Evolutionary conservation across 2,329 filamentous ascomycete genomes (phyloP).

Genomic region (Emmonsia crescens): DNA sequence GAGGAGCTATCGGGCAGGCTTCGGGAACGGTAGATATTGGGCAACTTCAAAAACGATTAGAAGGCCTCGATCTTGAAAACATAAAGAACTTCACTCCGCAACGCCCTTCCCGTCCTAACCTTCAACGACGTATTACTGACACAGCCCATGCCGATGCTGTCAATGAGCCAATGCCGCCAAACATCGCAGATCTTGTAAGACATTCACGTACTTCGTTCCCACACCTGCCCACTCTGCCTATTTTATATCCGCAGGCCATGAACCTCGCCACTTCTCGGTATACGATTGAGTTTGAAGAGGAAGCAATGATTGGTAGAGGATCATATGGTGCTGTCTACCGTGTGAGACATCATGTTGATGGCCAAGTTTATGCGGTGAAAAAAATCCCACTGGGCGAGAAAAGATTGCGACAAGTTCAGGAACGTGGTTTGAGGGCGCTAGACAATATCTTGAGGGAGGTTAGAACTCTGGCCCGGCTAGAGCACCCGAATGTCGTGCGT

Average conservation of each 20-base stretch:
- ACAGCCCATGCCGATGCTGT: conserved; percentile 5
- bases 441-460: conserved; percentile 51
- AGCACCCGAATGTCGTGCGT: conserved; percentile 56
- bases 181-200: conserved; percentile 11
- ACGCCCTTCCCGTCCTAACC: neutral
- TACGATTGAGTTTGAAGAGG: conserved; percentile 41
- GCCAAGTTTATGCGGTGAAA: conserved; percentile 54
- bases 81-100: neutral
- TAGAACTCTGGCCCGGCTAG: conserved; percentile 49
- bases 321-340: conserved; percentile 56
- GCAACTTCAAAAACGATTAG: neutral
- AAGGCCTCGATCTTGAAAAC: neutral
- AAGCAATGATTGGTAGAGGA: conserved; percentile 50
- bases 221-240: conserved; percentile 9
- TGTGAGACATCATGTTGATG: conserved; percentile 51
- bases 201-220: conserved; percentile 14
- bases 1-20: conserved; percentile 16
- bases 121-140: conserved; percentile 11
- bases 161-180: conserved; percentile 2
- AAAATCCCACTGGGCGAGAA: conserved; percentile 49
- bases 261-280: conserved; percentile 31
- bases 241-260: conserved; percentile 7
- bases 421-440: conserved; percentile 42
- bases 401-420: conserved; percentile 42
- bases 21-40: conserved; percentile 3